Base-by-base conservation (phyloP, 371 early-diverging fungal species). In the Mucor irregularis region DNA sequence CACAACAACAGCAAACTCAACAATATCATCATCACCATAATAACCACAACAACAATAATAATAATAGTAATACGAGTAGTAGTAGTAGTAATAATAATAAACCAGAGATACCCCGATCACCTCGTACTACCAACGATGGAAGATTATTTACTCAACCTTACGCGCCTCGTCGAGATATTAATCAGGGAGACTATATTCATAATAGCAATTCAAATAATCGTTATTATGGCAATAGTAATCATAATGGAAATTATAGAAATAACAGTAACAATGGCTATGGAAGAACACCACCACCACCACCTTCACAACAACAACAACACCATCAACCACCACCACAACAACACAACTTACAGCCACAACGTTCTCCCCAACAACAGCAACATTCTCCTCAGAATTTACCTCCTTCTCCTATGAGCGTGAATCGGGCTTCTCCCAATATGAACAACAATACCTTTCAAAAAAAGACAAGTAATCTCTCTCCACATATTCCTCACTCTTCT, bases 391-490 rank as follows among this genome's bases (percentile, higher is more conserved):
- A 42, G 6, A 29, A 43, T 42, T 46, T 62, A 14, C 48, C 61
- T 37, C 57, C 67, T 50, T 75, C 75, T 29, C 69, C 76, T 28
- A 68, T 63, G 53, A 66, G 58, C 24, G 40, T 39, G 17, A 55
- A 64, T 45, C 43, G 49, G 40, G 62, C 64, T 46, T 62, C 75
- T 22, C 59, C 64, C n/a, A 58, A 58, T 21, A 38, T 52, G 53
- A 53, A 49, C 30, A 30, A 47, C 11, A 54, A 43, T 22, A 55
- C 29, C 29, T 25, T 52, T 42, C 49, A 30, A 45, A 55, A 47
- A 49, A 61, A 56, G 13, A 57, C 49, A 14, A 54, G 16, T 19
- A 49, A 43, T 25, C 11, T 50, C 19, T 58, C 60, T 34, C 61
- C 61, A 29, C 56, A 57, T 40, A 56, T 61, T 30, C 31, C 57